These are phyloP conservation scores for Catunica adiposa DNA, from an alignment of 2,329 filamentous ascomycete genomes.

Conservation along the genomic window DNA sequence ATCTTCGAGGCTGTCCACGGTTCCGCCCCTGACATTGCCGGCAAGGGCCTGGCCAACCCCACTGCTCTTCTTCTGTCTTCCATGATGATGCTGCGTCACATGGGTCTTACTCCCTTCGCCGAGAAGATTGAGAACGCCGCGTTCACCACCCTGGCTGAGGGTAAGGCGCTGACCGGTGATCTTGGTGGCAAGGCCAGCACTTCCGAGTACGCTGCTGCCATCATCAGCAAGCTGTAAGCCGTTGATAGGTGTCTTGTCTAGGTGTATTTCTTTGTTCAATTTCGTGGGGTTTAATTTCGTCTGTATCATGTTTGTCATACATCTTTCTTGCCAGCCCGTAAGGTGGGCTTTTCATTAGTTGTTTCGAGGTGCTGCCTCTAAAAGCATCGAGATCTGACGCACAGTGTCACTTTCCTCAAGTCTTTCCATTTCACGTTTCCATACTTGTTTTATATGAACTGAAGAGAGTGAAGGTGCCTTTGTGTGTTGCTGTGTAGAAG, in stretches of 20 bases:
- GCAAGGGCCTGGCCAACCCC: conserved; percentile 91
- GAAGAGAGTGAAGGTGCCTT: neutral
- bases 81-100: conserved; percentile 99
- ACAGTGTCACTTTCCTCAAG: neutral
- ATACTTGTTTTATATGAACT: conserved; percentile 3
- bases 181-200: conserved; percentile 94
- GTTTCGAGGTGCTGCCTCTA: neutral
- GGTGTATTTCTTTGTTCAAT: neutral
- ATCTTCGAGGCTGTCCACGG: conserved; percentile 99
- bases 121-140: conserved; percentile 82
- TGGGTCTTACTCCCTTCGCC: conserved; percentile 76
- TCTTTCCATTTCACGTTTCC: conserved; percentile 3
- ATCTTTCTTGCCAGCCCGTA: neutral
- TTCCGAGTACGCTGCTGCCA: conserved; percentile 79
- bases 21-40: conserved; percentile 89
- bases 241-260: neutral
- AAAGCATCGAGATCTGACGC: neutral
- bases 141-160: conserved; percentile 88
- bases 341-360: neutral
- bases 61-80: conserved; percentile 87
- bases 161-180: conserved; percentile 91
- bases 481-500: neutral
- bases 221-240: conserved; percentile 53
- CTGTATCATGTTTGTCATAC: neutral
- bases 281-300: neutral